A percentile compares a stretch with the other conserved stretches of the same genome.
These are phyloP conservation scores for Fusarium robinianum DNA, from an alignment of 2,329 filamentous ascomycete genomes.

Conservation along the genomic window DNA sequence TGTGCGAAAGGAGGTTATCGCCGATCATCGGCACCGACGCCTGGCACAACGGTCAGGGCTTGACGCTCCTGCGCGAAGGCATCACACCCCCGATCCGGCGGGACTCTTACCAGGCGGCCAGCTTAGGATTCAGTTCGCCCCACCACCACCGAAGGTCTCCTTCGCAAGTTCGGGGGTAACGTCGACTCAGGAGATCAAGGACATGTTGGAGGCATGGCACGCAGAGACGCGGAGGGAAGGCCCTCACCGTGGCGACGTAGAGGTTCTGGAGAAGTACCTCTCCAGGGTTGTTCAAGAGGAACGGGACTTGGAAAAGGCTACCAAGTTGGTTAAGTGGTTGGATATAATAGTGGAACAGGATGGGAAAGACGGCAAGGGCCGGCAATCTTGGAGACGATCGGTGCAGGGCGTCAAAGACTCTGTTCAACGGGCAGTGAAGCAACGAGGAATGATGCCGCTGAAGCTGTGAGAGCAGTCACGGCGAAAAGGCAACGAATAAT, in stretches of 20 bases:
- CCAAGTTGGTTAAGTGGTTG: constrained; percentile 71
- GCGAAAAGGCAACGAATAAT: no score
- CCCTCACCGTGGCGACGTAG: constrained; percentile 78
- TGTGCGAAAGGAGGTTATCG: constrained; percentile 75
- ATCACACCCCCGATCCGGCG: constrained; percentile 31
- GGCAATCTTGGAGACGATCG: constrained; percentile 52
- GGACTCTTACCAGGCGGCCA: constrained; percentile 43
- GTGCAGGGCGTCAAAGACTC: constrained; percentile 50
- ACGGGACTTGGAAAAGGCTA: constrained; percentile 74
- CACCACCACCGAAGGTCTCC: constrained; percentile 49
- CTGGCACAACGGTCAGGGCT: constrained; percentile 61
- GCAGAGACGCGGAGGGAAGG: constrained; percentile 71
- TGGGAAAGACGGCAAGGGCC: constrained; percentile 43
- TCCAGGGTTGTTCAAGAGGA: constrained; percentile 74
- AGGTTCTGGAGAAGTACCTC: constrained; percentile 74
- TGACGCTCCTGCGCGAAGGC: constrained; percentile 42
- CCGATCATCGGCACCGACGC: constrained; percentile 65
- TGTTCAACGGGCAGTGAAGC: constrained; percentile 59
- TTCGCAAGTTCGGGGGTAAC: constrained; percentile 52
- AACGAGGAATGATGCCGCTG: constrained; percentile 61
- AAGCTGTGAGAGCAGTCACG: constrained; percentile 48
- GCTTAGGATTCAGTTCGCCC: constrained; percentile 52
- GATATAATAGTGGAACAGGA: constrained; percentile 59
- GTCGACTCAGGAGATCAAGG: constrained; percentile 64
- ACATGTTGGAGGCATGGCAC: constrained; percentile 78